phyloP scores from a whole-genome alignment of 2,329 filamentous ascomycete species.

The Xylariaceae sp. region DNA sequence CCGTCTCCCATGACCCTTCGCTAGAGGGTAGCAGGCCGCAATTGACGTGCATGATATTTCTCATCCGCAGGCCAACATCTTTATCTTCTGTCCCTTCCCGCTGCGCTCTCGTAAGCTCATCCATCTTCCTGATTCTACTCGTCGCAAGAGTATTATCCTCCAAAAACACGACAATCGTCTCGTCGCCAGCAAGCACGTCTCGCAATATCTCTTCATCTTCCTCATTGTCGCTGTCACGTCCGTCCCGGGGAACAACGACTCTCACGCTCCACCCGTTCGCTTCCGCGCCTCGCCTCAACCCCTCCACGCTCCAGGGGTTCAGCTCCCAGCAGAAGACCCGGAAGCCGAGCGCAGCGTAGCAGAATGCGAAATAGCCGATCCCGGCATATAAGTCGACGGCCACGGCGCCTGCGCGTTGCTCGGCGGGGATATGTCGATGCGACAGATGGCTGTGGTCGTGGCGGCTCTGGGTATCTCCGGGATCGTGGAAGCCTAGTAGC shows the following conservation, averaged over 20 bases:
- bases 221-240: background rate
- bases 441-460: background rate
- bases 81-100: background rate
- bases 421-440: slow-evolving; percentile 17
- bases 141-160: slow-evolving; percentile 70
- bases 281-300: slow-evolving; percentile 75
- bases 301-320: slow-evolving; percentile 88
- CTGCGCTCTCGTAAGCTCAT: slow-evolving; percentile 30
- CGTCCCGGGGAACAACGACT: slow-evolving; percentile 52
- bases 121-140: slow-evolving; percentile 48
- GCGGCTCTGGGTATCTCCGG: background rate
- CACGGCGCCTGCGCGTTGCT: slow-evolving; percentile 44
- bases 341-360: slow-evolving; percentile 75
- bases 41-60: slow-evolving; percentile 64
- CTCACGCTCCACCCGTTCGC: slow-evolving; percentile 71
- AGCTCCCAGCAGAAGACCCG: slow-evolving; percentile 87
- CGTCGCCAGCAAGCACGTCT: slow-evolving; percentile 50
- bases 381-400: slow-evolving; percentile 88
- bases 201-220: slow-evolving; percentile 47
- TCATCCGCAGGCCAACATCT: slow-evolving; percentile 42
- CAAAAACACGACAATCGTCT: slow-evolving; percentile 70
- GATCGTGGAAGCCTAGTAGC: slow-evolving; percentile 66
- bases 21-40: slow-evolving; percentile 68
- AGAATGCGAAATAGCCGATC: slow-evolving; percentile 93
- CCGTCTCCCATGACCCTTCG: slow-evolving; percentile 58